Percentiles rank a stretch among this genome's conserved stretches.
Evolutionary conservation across 176 grass and related monocot genomes (phyloP).

Genomic region (Aegilops longissima): DNA sequence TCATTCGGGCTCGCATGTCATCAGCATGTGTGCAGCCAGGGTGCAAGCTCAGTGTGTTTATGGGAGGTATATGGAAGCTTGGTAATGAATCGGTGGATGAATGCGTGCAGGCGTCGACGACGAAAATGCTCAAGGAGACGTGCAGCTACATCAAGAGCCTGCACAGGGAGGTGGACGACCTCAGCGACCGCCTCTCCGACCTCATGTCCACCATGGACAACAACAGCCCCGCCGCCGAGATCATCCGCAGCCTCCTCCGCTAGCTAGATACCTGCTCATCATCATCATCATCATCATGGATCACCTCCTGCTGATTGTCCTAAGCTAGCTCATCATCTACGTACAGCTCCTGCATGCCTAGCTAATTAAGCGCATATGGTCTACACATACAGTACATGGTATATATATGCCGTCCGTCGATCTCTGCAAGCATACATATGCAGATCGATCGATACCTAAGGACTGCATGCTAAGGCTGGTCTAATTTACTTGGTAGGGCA

Average conservation of each 20-base stretch:
- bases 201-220: constrained; percentile 61
- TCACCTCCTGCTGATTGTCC: background rate
- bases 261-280: background rate
- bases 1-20: background rate
- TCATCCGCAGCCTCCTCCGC: constrained; percentile 67
- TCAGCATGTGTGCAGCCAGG: background rate
- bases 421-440: background rate
- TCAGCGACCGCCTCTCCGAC: constrained; percentile 63
- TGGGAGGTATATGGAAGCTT: background rate
- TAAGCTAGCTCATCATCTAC: constrained; percentile 5
- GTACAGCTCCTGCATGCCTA: background rate
- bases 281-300: background rate
- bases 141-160: constrained; percentile 85
- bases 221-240: constrained; percentile 62
- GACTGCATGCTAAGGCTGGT: constrained; percentile 4
- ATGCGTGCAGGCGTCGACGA: constrained; percentile 41
- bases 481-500: constrained; percentile 1
- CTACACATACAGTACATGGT: background rate
- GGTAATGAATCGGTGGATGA: background rate
- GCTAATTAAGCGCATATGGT: background rate
- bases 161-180: constrained; percentile 70
- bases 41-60: background rate
- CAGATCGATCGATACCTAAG: background rate
- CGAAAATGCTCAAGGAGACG: constrained; percentile 76
- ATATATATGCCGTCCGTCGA: background rate